Evolutionary conservation across 495 filamentous ascomycete species (phyloP), one percentile per base, ranked within the genome.

Genomic region (Aspergillus leporis): DNA sequence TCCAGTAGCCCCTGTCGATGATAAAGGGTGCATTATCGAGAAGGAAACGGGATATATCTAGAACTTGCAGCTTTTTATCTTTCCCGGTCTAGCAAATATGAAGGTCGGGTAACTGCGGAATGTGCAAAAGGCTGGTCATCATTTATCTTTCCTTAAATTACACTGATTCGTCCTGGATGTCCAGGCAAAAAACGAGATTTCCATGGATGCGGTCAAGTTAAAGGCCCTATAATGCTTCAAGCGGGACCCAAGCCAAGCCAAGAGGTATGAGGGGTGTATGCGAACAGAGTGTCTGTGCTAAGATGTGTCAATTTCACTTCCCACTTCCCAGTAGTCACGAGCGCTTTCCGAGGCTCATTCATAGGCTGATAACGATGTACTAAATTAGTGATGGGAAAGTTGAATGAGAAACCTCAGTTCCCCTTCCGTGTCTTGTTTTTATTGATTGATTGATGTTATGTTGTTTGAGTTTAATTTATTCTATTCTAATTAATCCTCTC

Each of bases 281-380:
- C 21, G 50, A 34, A 56, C 38, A 48, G 56, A 58, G 56, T 40
- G 64, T 63, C 61, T 46, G 55, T 61, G 58, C 58, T 63, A 49
- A 43, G 45, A 58, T 51, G 56, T 53, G 55, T 47, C 58, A 43
- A n/a, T 56, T 30, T 61, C 55, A 36, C 41, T 58, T 57, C 53
- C 43, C 40, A 47, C 30, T 14, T 40, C 41, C 25, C 41, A 53
- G 38, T 14, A 40, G 55, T 56, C 54, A 56, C 54, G 43, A 56
- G 54, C 22, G 40, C 5, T 46, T 13, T 41, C 22, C 18, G 34
- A 19, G 16, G 51, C 5, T 41, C 34, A 10, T 41, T 31, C 36
- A 46, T 23, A 31, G 53, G 53, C 34, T 31, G n/a, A 18, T 18
- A 21, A 18, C 12, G 23, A 47, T 21, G 38, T 5, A 41, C 38